Conservation (phyloP, 2,329 filamentous ascomycete species). For the Aspergillaceae sp. region DNA sequence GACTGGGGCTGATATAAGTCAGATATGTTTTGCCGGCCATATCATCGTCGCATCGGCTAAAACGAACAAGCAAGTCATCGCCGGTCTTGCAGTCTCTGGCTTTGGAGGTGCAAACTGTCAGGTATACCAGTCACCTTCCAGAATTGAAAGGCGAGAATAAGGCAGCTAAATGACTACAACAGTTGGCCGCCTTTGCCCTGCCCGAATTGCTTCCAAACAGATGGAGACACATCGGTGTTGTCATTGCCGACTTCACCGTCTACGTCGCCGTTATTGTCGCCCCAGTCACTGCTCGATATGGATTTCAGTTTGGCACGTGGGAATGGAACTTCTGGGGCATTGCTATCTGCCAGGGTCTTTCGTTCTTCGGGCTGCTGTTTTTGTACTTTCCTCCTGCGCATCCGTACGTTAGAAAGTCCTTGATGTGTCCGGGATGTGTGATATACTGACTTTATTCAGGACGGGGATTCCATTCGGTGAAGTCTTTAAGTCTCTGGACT, state of each 20-base stretch:
- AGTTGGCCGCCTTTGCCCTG: conserved; percentile 38
- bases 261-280: conserved; percentile 41
- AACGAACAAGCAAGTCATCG: conserved; percentile 18
- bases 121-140: no score
- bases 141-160: no score
- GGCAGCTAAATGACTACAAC: background rate
- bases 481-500: conserved; percentile 32
- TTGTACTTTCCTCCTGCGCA: conserved; percentile 35
- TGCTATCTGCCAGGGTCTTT: conserved; percentile 37
- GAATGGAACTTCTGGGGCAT: conserved; percentile 40
- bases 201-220: conserved; percentile 44
- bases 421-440: no score
- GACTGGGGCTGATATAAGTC: background rate
- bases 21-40: conserved; percentile 30
- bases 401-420: conserved; percentile 17
- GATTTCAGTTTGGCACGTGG: conserved; percentile 22
- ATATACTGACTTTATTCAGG: no score
- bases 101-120: conserved; percentile 23
- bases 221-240: conserved; percentile 40
- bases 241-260: conserved; percentile 36
- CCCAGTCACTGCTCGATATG: conserved; percentile 39
- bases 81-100: conserved; percentile 35
- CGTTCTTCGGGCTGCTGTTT: conserved; percentile 37
- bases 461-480: conserved; percentile 26
- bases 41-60: conserved; percentile 34